Base-by-base conservation (phyloP, 441 rosid species). In the Isatis lusitanica region DNA sequence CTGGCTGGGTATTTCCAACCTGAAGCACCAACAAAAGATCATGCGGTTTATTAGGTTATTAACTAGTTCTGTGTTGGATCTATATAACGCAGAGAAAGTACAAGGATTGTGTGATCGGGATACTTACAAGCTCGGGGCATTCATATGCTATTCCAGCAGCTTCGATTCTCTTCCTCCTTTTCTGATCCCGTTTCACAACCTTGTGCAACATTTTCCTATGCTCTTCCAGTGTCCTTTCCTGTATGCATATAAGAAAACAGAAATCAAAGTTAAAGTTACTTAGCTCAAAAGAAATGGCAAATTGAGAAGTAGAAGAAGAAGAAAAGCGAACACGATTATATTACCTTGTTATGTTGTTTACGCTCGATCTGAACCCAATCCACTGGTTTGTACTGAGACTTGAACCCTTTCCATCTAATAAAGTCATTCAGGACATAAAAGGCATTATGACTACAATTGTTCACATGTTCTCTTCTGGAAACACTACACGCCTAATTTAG, bases 41-140 rank as follows among this genome's bases (percentile, higher is more conserved):
- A 63, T 4, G 13, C 0, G 0, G 1, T 16, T 26, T 44, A 59
- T 43, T 60, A 48, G 59, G 13, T 26, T 55, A 9, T 17, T 44
- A 11, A 39, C 10, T 36, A 24, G 60, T 50, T 62, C 28, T 33
- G 56, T 18, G 52, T 21, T 18, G 4, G 6, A n/a, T 13, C 28
- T 15, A 5, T 30, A 63, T 63, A 18, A 51, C 10, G 73, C 16
- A 21, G 67, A 48, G 55, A 38, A 60, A 43, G 36, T 36, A 35
- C 16, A 56, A 55, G 18, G 35, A 47, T 4, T 16, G 50, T 71
- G 68, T 9, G 51, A 26, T 7, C 0, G 42, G 42, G 15, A 53
- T 30, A 62, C 98, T 89, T 88, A 94, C 98, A 61, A 94, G 85
- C 75, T 83, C 89, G 1, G 99, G 97, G 86, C 92, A 92, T 57